Evolutionary conservation across 352 stramenopile species (phyloP).

Genomic region (Globisporangium lucens): DNA sequence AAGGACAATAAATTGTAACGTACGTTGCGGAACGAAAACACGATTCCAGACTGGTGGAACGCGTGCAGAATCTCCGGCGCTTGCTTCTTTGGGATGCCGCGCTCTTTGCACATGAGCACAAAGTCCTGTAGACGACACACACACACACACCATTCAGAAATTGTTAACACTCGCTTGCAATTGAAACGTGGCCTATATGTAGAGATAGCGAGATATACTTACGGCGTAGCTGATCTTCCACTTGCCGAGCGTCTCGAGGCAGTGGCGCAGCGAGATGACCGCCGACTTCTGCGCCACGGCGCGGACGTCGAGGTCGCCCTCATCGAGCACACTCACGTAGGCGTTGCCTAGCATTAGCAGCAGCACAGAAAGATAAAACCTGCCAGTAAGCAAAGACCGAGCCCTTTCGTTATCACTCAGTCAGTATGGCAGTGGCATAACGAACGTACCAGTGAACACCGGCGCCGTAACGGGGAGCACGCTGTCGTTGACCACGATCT

Average conservation of each 20-base stretch:
- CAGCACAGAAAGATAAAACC: not conserved
- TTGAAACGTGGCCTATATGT: not conserved
- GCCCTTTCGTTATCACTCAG: not conserved
- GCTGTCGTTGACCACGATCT: conserved; percentile 77
- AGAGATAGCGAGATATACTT: conserved; percentile 2
- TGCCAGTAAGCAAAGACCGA: not conserved
- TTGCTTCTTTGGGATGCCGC: conserved; percentile 85
- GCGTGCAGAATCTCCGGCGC: conserved; percentile 65
- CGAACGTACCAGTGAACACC: conserved; percentile 49
- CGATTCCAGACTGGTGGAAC: conserved; percentile 72
- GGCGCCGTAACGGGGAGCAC: conserved; percentile 68
- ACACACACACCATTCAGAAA: too few species aligned
- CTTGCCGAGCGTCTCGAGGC: conserved; percentile 67
- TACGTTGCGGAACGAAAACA: conserved; percentile 80
- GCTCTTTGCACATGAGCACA: conserved; percentile 57
- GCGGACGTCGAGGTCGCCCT: conserved; percentile 76
- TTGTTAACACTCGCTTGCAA: not conserved
- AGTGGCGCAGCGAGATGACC: conserved; percentile 70
- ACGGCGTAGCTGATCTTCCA: conserved; percentile 75
- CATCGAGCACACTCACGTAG: conserved; percentile 69
- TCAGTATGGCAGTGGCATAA: too few species aligned
- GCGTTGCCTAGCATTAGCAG: conserved; percentile 36
- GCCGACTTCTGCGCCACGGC: conserved; percentile 76
- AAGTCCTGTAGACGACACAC: conserved; percentile 41
- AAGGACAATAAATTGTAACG: not conserved